Evolutionary conservation across 306 rosid species (phyloP), one percentile per base, ranked within the genome.

Genomic region (Elaeagnus macrophylla): DNA sequence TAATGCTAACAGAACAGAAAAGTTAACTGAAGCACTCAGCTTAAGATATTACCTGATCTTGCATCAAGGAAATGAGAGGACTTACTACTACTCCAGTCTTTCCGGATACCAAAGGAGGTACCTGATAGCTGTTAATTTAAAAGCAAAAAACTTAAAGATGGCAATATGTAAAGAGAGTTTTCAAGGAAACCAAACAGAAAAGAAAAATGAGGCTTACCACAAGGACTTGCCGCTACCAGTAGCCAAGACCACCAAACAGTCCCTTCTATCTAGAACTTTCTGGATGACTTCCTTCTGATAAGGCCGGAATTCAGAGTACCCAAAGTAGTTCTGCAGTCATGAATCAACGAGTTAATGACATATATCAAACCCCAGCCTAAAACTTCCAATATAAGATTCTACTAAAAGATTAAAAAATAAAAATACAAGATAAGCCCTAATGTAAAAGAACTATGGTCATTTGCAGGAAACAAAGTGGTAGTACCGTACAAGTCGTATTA

Each of bases 151-250:
- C 14, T 49, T 11, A n/a, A n/a, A n/a, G n/a, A n/a, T n/a, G n/a
- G 36, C 2, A 13, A 57, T 50, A 37, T 10, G 39, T 3, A 37
- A 17, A 36, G 43, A 19, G 45, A 3, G 39, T 17, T 17, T 59
- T 51, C 53, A 38, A 43, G 7, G 6, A 17, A 48, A 16, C 60
- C 15, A 36, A 6, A n/a, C 18, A n/a, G 44, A 69, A 49, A 13
- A 10, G 47, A 20, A 19, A 49, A n/a, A 40, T 17, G 57, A 39
- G 56, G 55, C 51, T 75, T 80, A 83, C 93, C 97, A 89, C 58
- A 89, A 65, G 51, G 97, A 89, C 64, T 89, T 89, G 39, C 95
- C 97, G 63, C 93, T 89, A 16, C 97, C 97, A 62, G 97, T 89
- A 58, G 89, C 97, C 97, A 82, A 82, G 69, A 89, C 95, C 54